These are phyloP conservation scores for Scedosporium dehoogii DNA, from an alignment of 2,329 filamentous ascomycete species.

Conservation along the genomic window DNA sequence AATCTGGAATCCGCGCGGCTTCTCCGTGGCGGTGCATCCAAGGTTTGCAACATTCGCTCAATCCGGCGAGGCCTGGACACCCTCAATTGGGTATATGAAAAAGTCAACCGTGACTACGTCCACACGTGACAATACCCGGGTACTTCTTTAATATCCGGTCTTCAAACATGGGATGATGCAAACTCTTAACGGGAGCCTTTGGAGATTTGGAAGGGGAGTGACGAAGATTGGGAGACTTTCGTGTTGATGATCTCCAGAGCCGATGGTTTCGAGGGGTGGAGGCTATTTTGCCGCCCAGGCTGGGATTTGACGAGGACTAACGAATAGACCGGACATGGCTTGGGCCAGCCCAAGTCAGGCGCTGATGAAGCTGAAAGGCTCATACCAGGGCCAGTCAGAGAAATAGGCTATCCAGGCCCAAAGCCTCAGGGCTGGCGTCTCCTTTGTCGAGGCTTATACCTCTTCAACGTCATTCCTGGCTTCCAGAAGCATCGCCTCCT, in stretches of 20 bases:
- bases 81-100: background rate
- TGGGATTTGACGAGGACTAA: background rate
- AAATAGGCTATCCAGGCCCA: background rate
- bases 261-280: background rate
- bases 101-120: background rate
- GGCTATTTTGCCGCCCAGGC: background rate
- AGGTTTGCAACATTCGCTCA: background rate
- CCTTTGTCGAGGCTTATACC: too few species aligned
- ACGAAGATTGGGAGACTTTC: background rate
- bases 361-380: background rate
- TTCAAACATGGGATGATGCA: background rate
- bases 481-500: too few species aligned
- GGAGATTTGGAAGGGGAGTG: background rate
- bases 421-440: too few species aligned
- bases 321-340: background rate
- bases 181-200: background rate
- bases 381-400: background rate
- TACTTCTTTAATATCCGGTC: background rate
- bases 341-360: background rate
- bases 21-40: conserved; percentile 1
- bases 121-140: background rate
- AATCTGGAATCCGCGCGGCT: background rate
- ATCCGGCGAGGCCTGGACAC: background rate
- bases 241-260: background rate
- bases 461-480: too few species aligned